phyloP scores from a whole-genome alignment of 805 yeast species.

The Pichia exigua region DNA sequence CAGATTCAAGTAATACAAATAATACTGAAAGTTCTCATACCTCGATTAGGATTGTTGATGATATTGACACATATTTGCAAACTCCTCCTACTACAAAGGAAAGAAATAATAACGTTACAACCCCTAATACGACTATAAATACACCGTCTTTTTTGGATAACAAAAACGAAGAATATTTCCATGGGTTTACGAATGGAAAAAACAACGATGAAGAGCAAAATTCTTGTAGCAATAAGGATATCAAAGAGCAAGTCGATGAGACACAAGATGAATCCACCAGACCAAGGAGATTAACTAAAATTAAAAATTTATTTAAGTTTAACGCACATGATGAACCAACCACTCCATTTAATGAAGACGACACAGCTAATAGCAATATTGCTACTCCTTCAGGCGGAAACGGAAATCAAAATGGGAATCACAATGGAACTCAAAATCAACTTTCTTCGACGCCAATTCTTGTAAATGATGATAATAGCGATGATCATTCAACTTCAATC shows the following conservation, averaged over 20 bases:
- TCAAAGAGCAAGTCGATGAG: background rate
- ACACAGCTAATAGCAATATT: background rate
- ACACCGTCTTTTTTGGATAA: background rate
- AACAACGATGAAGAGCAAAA: background rate
- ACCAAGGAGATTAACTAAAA: constrained; percentile 20
- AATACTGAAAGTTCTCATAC: background rate
- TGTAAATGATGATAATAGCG: background rate
- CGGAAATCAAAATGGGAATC: background rate
- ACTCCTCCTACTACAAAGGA: constrained; percentile 19
- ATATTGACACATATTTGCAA: constrained; percentile 13
- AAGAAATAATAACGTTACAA: background rate
- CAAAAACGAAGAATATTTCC: background rate
- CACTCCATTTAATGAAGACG: background rate
- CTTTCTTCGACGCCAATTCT: background rate
- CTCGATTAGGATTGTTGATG: constrained; percentile 20
- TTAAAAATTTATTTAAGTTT: constrained; percentile 25
- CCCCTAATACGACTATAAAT: constrained; percentile 1
- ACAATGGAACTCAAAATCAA: background rate
- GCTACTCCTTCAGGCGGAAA: background rate
- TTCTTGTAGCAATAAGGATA: background rate
- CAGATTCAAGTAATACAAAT: constrained; percentile 7
- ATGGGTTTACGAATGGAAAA: background rate
- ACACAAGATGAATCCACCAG: constrained; percentile 3
- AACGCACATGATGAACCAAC: constrained; percentile 9
- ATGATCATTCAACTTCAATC: constrained; percentile 15